Conservation (phyloP, 345 rosid genomes). For the Eucalyptus pauciflora region DNA sequence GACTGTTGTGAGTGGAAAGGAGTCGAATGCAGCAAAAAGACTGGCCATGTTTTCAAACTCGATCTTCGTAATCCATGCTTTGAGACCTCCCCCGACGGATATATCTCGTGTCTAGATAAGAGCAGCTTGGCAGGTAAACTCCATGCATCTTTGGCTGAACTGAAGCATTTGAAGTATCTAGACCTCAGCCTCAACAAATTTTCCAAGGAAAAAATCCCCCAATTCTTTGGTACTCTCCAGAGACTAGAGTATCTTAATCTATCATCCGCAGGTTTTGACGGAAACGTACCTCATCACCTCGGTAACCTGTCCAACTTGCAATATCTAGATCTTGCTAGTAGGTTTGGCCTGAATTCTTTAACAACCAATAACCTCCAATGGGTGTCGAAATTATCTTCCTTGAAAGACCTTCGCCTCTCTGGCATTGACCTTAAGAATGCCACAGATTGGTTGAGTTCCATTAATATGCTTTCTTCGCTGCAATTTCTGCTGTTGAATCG, state of each 20-base stretch:
- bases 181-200: too few relatives aligned
- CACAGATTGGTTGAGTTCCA: too few relatives aligned
- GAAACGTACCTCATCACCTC: background rate
- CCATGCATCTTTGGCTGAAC: too few relatives aligned
- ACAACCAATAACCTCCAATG: too few relatives aligned
- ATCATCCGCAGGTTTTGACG: background rate
- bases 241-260: background rate
- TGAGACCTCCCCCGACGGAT: rapidly evolving
- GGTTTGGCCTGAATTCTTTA: rapidly evolving
- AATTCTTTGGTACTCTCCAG: too few relatives aligned
- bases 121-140: too few relatives aligned
- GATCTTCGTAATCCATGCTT: background rate
- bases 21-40: background rate
- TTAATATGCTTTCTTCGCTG: too few relatives aligned
- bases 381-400: too few relatives aligned
- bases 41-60: background rate
- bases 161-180: too few relatives aligned
- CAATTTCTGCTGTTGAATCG: rapidly evolving
- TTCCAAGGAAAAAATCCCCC: too few relatives aligned
- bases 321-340: background rate
- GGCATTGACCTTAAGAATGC: rapidly evolving
- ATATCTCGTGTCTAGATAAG: rapidly evolving
- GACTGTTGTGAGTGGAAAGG: background rate
- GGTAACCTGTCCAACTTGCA: background rate
- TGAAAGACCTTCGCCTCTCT: too few relatives aligned